Evolutionary conservation across 148 eudicot genomes (phyloP), one percentile per base, ranked within the genome.

Genomic region (Camellia granthamiana): DNA sequence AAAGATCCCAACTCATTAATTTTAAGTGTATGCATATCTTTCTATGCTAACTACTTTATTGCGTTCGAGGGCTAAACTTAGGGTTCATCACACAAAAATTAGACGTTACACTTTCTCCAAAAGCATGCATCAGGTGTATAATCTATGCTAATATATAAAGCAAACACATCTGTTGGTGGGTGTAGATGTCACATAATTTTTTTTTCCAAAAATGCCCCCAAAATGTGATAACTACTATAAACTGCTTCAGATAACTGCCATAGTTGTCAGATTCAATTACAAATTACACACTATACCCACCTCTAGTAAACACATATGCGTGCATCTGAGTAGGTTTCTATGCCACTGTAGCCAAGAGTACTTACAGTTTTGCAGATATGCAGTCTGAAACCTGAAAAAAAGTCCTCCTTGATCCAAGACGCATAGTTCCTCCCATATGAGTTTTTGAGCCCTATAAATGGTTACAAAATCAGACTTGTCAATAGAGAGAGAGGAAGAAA

Each of bases 361-460:
- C 99, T 91, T 89, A 96, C 99, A 96, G 80, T 79, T 91, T 92
- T 1, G 93, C 90, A 67, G 97, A 88, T 81, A 84, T 92, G 85
- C 93, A 91, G 76, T 90, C 88, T 58, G 86, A 78, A 21, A 80
- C 87, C 51, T 90, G 94, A 84, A 96, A 94, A 74, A 86, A 88
- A 78, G 99, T 96, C 77, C 90, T 92, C 84, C 99, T 91, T n/a
- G 99, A 89, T 86, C 99, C 99, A 74, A 96, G 94, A 49, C 99
- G 89, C 99, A 96, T 96, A 18, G 99, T 96, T 71, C 92, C 98
- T 79, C 99, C 99, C 99, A 96, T 96, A 81, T 92, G 99, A 59
- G 99, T 96, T 84, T 88, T 92, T 46, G 98, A 96, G 80, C 98
- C 99, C 98, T 96, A 85, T 58, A 30, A 60, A 77, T 18, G 49